Conservation (phyloP, 2,329 filamentous ascomycete genomes). For the Calonectria montana region DNA sequence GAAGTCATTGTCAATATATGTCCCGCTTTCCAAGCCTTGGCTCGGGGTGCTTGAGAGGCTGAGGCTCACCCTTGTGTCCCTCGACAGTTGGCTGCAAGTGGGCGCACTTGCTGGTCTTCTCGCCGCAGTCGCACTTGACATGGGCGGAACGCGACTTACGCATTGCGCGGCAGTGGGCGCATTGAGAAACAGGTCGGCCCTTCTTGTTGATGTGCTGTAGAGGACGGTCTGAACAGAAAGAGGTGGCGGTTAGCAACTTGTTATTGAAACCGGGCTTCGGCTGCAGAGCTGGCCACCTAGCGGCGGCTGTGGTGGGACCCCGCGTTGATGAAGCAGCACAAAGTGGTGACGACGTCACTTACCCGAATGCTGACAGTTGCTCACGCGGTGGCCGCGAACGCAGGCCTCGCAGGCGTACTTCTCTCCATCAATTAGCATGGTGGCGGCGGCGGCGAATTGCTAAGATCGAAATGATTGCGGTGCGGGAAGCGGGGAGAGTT, state of each 20-base stretch:
- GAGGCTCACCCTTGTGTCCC: slow-evolving; percentile 68
- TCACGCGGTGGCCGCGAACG: slow-evolving; percentile 97
- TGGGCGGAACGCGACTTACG: slow-evolving; percentile 96
- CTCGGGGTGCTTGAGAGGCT: slow-evolving; percentile 18
- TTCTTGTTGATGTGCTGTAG: slow-evolving; percentile 97
- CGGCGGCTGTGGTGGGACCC: background rate
- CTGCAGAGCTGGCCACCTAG: background rate
- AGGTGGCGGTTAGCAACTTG: slow-evolving; percentile 38
- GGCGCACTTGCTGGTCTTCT: slow-evolving; percentile 82
- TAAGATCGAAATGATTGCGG: slow-evolving; percentile 21
- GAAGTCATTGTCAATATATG: slow-evolving; percentile 30
- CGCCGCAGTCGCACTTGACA: slow-evolving; percentile 95
- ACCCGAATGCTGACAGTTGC: slow-evolving; percentile 97
- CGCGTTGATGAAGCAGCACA: slow-evolving; percentile 11
- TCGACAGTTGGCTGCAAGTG: slow-evolving; percentile 68
- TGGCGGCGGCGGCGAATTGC: slow-evolving; percentile 38
- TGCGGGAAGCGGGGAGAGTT: slow-evolving; percentile 12
- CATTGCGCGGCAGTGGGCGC: slow-evolving; percentile 93
- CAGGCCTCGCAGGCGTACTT: slow-evolving; percentile 99
- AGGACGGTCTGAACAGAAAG: slow-evolving; percentile 75
- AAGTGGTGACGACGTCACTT: slow-evolving; percentile 56
- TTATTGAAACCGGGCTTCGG: background rate
- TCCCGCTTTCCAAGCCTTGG: slow-evolving; percentile 21
- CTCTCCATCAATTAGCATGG: slow-evolving; percentile 91
- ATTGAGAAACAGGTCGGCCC: slow-evolving; percentile 97